Percentiles rank a stretch among this genome's conserved stretches.
These are phyloP conservation scores for Daedaleopsis nitida DNA, from an alignment of 768 basidiomycete genomes.

Conservation along the genomic window DNA sequence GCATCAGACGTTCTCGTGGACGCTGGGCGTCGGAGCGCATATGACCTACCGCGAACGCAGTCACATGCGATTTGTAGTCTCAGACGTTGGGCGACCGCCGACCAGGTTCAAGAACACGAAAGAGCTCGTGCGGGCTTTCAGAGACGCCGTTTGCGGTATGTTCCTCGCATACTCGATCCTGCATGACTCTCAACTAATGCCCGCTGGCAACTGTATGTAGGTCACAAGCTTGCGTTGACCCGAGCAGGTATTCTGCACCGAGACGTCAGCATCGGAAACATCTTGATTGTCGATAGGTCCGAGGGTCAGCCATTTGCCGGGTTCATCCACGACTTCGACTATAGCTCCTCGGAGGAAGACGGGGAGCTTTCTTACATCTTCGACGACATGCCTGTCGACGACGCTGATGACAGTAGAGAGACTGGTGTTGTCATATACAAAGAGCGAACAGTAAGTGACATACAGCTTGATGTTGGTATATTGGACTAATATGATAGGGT, in stretches of 20 bases:
- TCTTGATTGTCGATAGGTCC: slow-evolving; percentile 13
- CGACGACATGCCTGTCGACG: too few species aligned
- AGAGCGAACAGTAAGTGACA: too few species aligned
- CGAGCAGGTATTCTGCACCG: slow-evolving; percentile 18
- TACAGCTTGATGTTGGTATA: too few species aligned
- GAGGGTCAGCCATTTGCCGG: neutral
- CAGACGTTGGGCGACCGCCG: slow-evolving; percentile 6
- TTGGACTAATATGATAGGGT: too few species aligned
- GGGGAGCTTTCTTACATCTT: too few species aligned
- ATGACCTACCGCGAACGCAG: slow-evolving; percentile 5
- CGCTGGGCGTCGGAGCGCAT: neutral
- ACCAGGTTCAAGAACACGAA: slow-evolving; percentile 4
- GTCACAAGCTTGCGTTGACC: slow-evolving; percentile 9
- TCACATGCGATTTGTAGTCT: slow-evolving; percentile 16
- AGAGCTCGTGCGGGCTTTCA: neutral
- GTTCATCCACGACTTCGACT: slow-evolving; percentile 11
- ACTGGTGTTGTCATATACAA: too few species aligned
- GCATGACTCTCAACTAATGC: too few species aligned
- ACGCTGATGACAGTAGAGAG: too few species aligned
- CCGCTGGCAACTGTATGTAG: too few species aligned
- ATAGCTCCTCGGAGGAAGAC: neutral
- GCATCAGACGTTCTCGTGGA: slow-evolving; percentile 14
- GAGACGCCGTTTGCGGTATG: slow-evolving; percentile 5
- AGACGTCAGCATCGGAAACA: slow-evolving; percentile 23
- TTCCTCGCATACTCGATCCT: too few species aligned